These are phyloP conservation scores for Mycena indigotica DNA, from an alignment of 768 basidiomycete genomes.

Conservation along the genomic window DNA sequence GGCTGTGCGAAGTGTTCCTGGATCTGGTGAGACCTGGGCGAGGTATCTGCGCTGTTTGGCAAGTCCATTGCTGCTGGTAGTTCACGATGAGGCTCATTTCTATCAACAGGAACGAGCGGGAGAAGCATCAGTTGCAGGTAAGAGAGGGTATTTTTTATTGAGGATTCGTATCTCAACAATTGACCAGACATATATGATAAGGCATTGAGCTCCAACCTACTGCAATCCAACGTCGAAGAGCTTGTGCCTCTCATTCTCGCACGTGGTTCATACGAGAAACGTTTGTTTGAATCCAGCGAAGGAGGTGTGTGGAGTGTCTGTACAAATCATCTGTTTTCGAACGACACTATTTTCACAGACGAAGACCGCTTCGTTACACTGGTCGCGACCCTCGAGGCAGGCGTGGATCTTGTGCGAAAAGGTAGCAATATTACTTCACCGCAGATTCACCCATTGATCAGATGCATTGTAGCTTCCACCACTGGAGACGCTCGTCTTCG, in stretches of 20 bases:
- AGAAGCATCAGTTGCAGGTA: slow-evolving; percentile 24
- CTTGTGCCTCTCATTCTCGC: slow-evolving; percentile 65
- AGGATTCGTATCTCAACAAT: slow-evolving; percentile 7
- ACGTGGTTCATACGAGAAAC: slow-evolving; percentile 64
- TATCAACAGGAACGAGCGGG: slow-evolving; percentile 45
- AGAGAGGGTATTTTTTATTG: too few species aligned
- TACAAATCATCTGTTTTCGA: background rate
- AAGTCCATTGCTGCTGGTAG: slow-evolving; percentile 20
- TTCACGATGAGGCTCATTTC: background rate
- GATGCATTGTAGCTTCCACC: slow-evolving; percentile 49
- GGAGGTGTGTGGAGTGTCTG: slow-evolving; percentile 36
- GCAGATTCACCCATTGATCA: background rate
- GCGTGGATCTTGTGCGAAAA: slow-evolving; percentile 60
- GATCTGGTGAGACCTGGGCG: slow-evolving; percentile 78
- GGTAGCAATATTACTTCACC: slow-evolving; percentile 37
- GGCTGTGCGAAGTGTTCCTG: slow-evolving; percentile 73
- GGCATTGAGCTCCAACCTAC: slow-evolving; percentile 55
- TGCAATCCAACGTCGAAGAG: slow-evolving; percentile 65
- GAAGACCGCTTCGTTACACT: slow-evolving; percentile 55
- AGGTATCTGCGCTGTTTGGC: slow-evolving; percentile 75
- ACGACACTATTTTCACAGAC: too few species aligned
- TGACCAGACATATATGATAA: slow-evolving; percentile 45
- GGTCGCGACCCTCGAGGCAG: slow-evolving; percentile 62
- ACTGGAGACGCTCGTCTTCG: slow-evolving; percentile 75
- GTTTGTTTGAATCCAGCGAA: slow-evolving; percentile 49